Base-by-base conservation (phyloP, 176 grass and related monocot genomes). In the Saccharum spontaneum region DNA sequence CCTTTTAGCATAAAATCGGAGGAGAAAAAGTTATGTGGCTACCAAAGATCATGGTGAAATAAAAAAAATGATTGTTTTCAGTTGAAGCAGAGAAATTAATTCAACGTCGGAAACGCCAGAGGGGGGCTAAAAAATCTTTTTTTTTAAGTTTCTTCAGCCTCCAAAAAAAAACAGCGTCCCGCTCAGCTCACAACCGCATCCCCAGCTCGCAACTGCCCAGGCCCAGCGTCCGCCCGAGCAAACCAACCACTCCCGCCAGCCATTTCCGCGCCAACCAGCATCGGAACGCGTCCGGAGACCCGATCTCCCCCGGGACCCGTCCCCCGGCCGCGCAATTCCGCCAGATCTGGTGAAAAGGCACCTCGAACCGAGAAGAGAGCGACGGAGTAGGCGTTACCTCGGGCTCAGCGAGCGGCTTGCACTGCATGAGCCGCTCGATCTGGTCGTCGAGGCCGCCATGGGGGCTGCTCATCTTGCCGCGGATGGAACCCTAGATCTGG, bases 391-490 rank as follows among this genome's bases (percentile, higher is more conserved):
- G 3, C 6, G 69, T 55, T 67, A 95, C 96, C 97, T 98, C 97
- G 70, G 88, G 83, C 70, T 98, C 97, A 33, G 93, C 84, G 59
- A 98, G 91, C 31, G 93, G 97, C 88, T 94, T 98, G 97, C 97
- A 98, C 92, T 98, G 97, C 97, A 95, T 94, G 69, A 98, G 93
- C 41, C 92, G 89, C 88, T 89, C 87, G 91, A 98, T 98, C 93
- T 98, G 93, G 8, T 92, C 93, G 72, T 98, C 97, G 69, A 98
- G 85, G 82, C 94, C 94, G 40, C 90, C 97, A 88, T 98, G 91
- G 74, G 83, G 88, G 69, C 85, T 92, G 77, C 89, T 79, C 73
- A 89, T 87, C 86, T 67, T 92, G 75, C 62, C 68, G 23, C 67
- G 75, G 77, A 57, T 46, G 79, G 67, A 92, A 90, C 83, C 87